These are phyloP conservation scores for Endocalyx cinctus DNA, from an alignment of 2,329 filamentous ascomycete species.

Conservation along the genomic window DNA sequence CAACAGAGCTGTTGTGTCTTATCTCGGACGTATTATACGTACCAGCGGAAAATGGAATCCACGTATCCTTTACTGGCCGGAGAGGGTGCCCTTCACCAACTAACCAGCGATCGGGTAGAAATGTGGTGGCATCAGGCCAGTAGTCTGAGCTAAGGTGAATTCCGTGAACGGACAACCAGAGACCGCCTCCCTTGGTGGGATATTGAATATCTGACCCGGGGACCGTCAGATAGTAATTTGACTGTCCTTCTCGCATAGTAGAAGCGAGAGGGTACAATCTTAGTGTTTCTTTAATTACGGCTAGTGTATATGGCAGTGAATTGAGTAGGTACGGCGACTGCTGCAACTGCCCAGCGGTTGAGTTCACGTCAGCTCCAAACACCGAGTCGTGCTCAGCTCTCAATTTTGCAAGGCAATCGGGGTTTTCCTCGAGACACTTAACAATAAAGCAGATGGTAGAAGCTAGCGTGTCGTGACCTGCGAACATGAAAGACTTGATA, in stretches of 20 bases:
- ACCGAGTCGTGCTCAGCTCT: constrained; percentile 9
- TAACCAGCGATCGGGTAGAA: constrained; percentile 34
- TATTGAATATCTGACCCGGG: too few species aligned
- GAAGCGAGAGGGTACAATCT: constrained; percentile 1
- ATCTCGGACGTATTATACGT: too few species aligned
- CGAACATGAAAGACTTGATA: constrained; percentile 10
- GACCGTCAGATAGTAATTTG: too few species aligned
- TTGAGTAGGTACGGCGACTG: constrained; percentile 1
- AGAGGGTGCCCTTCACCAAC: constrained; percentile 14
- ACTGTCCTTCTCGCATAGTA: too few species aligned
- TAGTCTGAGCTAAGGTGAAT: too few species aligned
- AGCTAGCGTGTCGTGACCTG: constrained; percentile 8
- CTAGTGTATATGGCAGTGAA: constrained; percentile 2
- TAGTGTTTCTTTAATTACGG: constrained; percentile 5
- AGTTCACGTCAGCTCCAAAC: constrained; percentile 1
- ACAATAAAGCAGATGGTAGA: constrained; percentile 6
- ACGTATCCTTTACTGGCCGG: constrained; percentile 17
- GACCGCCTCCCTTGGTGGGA: too few species aligned
- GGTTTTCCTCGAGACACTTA: constrained; percentile 1
- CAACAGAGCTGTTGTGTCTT: too few species aligned
- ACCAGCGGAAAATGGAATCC: constrained; percentile 24
- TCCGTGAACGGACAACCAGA: too few species aligned
- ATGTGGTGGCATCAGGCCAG: too few species aligned
- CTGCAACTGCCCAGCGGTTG: neutral
- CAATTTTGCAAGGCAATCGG: constrained; percentile 1